phyloP scores from a whole-genome alignment of 2,329 filamentous ascomycete species.

The Tolypocladium album region DNA sequence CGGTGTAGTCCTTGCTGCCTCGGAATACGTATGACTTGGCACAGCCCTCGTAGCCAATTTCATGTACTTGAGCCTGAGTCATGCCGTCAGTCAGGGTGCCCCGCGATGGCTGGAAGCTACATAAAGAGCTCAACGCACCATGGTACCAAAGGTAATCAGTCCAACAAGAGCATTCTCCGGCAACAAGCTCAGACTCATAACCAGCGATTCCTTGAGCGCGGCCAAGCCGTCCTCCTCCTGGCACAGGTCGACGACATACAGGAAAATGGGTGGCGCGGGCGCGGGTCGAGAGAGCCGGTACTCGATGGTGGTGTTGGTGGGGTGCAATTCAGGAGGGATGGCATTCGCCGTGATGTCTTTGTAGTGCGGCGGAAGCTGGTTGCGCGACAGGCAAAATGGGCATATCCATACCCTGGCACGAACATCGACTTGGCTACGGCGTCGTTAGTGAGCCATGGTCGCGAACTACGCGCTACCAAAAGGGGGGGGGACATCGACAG shows the following conservation, averaged over 20 bases:
- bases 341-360: conserved; percentile 79
- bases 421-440: conserved; percentile 64
- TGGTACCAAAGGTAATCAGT: conserved; percentile 82
- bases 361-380: conserved; percentile 75
- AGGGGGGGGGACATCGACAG: background rate
- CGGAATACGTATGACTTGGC: conserved; percentile 98
- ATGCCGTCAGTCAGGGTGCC: background rate
- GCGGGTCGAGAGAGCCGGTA: conserved; percentile 72
- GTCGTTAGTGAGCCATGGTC: conserved; percentile 11
- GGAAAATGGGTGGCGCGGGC: conserved; percentile 76
- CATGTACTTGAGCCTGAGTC: conserved; percentile 77
- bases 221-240: conserved; percentile 80
- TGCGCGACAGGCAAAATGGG: conserved; percentile 76
- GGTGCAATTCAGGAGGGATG: conserved; percentile 75
- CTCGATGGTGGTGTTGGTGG: conserved; percentile 79
- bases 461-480: background rate
- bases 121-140: conserved; percentile 43
- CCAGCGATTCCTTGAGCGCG: conserved; percentile 74
- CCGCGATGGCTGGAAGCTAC: conserved; percentile 9
- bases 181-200: conserved; percentile 74
- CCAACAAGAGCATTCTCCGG: conserved; percentile 75
- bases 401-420: conserved; percentile 81
- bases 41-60: conserved; percentile 95
- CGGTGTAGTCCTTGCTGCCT: conserved; percentile 94
- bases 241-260: conserved; percentile 81